Evolutionary conservation across 352 stramenopile species (phyloP).

Genomic region (Pythium myriotylum): DNA sequence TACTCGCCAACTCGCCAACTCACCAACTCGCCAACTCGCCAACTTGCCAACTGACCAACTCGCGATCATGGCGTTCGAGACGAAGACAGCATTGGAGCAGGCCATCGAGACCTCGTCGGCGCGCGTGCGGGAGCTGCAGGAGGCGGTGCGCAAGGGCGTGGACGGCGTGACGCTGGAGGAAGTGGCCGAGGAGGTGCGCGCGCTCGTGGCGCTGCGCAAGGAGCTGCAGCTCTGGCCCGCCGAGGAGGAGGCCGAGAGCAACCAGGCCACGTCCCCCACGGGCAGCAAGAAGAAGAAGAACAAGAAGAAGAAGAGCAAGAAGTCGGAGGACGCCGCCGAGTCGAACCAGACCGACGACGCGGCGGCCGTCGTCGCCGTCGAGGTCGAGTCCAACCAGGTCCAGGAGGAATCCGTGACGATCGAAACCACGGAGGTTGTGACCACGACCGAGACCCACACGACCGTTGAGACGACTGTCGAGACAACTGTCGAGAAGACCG

Average conservation of each 20-base stretch:
- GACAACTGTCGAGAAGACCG: constrained; percentile 11
- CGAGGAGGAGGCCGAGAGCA: constrained; percentile 27
- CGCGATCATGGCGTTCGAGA: constrained; percentile 45
- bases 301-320: constrained; percentile 36
- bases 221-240: constrained; percentile 58
- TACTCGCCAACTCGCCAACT: background rate
- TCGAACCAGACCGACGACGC: background rate
- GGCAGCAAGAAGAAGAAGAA: constrained; percentile 39
- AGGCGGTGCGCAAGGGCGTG: constrained; percentile 45
- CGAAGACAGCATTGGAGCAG: constrained; percentile 43
- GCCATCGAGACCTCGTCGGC: constrained; percentile 58
- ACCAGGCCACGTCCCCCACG: constrained; percentile 29
- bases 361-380: too few species aligned
- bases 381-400: constrained; percentile 8
- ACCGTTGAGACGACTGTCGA: constrained; percentile 12
- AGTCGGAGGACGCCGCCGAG: background rate
- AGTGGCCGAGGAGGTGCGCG: constrained; percentile 57
- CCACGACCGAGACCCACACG: constrained; percentile 28
- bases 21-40: constrained; percentile 17
- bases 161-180: constrained; percentile 46
- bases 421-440: background rate
- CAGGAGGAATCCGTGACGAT: background rate
- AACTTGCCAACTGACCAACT: constrained; percentile 22
- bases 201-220: constrained; percentile 67
- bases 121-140: constrained; percentile 61